These are phyloP conservation scores for Cyclotella baltica DNA, from an alignment of 108 stramenopile genomes.

Conservation along the genomic window DNA sequence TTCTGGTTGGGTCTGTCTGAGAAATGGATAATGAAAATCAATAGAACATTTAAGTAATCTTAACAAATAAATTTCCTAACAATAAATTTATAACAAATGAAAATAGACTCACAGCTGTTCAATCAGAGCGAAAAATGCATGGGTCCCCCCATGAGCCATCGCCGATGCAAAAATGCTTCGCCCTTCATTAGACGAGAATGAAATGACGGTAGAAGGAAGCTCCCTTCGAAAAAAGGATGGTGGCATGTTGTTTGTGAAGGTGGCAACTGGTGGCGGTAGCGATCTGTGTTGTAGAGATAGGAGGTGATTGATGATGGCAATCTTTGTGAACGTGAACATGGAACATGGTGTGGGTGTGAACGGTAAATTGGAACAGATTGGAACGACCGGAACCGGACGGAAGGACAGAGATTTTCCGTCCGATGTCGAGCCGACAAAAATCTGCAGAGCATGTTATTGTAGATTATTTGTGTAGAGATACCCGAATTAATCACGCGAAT, in stretches of 20 bases:
- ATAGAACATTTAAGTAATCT: conserved; percentile 6
- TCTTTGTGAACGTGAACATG: too few species aligned
- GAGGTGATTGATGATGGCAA: neutral
- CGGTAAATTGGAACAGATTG: too few species aligned
- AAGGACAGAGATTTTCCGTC: too few species aligned
- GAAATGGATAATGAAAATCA: neutral
- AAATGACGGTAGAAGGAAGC: conserved; percentile 66
- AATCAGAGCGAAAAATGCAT: conserved; percentile 73
- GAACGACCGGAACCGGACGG: too few species aligned
- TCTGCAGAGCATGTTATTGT: too few species aligned
- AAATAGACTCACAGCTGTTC: conserved; percentile 64
- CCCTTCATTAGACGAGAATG: conserved; percentile 71
- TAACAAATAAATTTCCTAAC: neutral
- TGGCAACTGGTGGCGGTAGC: neutral
- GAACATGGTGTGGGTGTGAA: too few species aligned
- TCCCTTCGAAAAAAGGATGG: conserved; percentile 66
- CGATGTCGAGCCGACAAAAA: too few species aligned
- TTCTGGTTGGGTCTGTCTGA: conserved; percentile 79
- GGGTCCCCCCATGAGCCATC: conserved; percentile 35
- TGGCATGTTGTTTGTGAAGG: neutral
- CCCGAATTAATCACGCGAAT: too few species aligned
- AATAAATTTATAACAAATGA: neutral
- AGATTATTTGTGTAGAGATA: too few species aligned
- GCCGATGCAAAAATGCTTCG: conserved; percentile 60
- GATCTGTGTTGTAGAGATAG: neutral